Evolutionary conservation across 371 early-diverging fungal genomes (phyloP).

Genomic region (Syncephalis fuscata): DNA sequence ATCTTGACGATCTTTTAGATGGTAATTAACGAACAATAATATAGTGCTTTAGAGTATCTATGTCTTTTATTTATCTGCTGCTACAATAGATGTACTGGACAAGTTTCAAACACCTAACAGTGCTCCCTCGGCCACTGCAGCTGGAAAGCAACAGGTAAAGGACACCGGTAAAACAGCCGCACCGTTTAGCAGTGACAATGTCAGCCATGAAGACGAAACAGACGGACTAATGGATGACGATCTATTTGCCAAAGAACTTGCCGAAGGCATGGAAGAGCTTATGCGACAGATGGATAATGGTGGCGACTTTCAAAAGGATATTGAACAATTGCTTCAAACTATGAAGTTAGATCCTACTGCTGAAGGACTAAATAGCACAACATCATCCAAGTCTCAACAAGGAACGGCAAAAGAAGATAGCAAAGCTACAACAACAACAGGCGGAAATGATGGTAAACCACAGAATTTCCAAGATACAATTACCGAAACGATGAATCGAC

Average conservation of each 20-base stretch:
- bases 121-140: slow-evolving; percentile 1
- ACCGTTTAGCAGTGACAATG: not conserved
- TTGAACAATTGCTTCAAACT: slow-evolving; percentile 39
- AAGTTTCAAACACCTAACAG: slow-evolving; percentile 13
- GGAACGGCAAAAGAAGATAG: too few relatives aligned
- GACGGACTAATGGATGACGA: slow-evolving; percentile 41
- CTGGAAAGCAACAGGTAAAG: not conserved
- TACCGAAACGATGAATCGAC: slow-evolving; percentile 66
- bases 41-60: not conserved
- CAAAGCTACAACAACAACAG: slow-evolving; percentile 3
- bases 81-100: slow-evolving; percentile 27
- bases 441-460: not conserved
- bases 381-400: slow-evolving; percentile 8
- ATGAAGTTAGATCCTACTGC: slow-evolving; percentile 15
- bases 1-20: slow-evolving; percentile 43
- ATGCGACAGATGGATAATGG: slow-evolving; percentile 31
- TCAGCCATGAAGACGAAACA: slow-evolving; percentile 5
- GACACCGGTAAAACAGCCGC: too few relatives aligned
- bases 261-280: slow-evolving; percentile 57
- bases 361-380: slow-evolving; percentile 2
- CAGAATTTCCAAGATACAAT: slow-evolving; percentile 54
- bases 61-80: not conserved
- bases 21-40: slow-evolving; percentile 12
- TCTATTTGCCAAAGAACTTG: slow-evolving; percentile 49
- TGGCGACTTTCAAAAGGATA: slow-evolving; percentile 33